Evolutionary conservation across 2,329 filamentous ascomycete species (phyloP).

Genomic region (Clathrospora elynae): DNA sequence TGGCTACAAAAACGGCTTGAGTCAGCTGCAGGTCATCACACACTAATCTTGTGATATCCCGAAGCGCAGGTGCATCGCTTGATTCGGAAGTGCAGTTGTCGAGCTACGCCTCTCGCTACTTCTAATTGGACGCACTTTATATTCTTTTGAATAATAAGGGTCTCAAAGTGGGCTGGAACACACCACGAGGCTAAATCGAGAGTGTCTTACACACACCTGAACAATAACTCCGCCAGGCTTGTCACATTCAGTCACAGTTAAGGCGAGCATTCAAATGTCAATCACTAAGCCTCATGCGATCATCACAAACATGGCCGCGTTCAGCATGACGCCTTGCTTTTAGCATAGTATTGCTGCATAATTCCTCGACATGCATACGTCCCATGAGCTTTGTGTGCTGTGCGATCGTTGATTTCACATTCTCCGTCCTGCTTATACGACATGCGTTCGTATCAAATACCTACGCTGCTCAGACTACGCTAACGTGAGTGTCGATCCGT

Average conservation of each 20-base stretch:
- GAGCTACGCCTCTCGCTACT: constrained; percentile 11
- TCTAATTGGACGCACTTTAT: constrained; percentile 31
- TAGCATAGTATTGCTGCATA: too few relatives aligned
- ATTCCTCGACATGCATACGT: too few relatives aligned
- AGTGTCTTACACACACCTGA: constrained; percentile 3
- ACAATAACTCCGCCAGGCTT: too few relatives aligned
- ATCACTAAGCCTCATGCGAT: neutral
- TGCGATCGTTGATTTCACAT: too few relatives aligned
- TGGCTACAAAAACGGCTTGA: constrained; percentile 25
- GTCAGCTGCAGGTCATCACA: constrained; percentile 40
- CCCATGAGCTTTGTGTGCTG: too few relatives aligned
- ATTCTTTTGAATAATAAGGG: constrained; percentile 16
- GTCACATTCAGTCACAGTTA: too few relatives aligned
- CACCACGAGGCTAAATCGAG: constrained; percentile 17
- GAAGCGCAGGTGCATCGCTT: constrained; percentile 18
- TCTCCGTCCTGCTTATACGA: too few relatives aligned
- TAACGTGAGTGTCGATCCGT: too few relatives aligned
- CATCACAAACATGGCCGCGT: constrained; percentile 1
- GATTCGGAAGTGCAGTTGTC: constrained; percentile 21
- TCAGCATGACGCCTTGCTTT: constrained; percentile 1
- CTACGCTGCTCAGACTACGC: too few relatives aligned
- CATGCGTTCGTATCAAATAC: too few relatives aligned
- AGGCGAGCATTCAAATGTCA: neutral
- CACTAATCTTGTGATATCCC: constrained; percentile 34
- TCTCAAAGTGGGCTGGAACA: constrained; percentile 15